Percentiles rank a stretch among this genome's conserved stretches.
Conservation (phyloP, 805 yeast species). For the Saturnispora halmiae region DNA sequence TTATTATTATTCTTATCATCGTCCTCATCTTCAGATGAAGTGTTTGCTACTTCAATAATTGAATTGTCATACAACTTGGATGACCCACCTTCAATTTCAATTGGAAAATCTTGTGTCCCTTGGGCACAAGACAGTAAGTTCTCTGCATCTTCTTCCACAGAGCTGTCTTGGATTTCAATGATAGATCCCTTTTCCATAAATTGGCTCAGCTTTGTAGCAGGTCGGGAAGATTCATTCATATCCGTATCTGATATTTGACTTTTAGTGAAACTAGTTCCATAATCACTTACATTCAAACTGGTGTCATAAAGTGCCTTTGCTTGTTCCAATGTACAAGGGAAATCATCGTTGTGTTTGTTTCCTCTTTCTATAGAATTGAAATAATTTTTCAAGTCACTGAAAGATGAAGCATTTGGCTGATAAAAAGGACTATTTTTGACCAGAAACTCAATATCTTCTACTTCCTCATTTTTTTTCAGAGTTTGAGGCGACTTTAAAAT, state of each 20-base stretch:
- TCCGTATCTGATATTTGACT: not conserved
- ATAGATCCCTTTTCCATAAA: not conserved
- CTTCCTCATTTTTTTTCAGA: not conserved
- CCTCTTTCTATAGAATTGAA: not conserved
- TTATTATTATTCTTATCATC: not conserved
- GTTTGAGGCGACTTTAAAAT: not conserved
- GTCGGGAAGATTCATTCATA: not conserved
- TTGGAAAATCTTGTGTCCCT: slow-evolving; percentile 12
- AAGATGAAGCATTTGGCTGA: not conserved
- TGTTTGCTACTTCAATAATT: slow-evolving; percentile 9
- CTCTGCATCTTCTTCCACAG: slow-evolving; percentile 4
- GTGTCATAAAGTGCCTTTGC: slow-evolving; percentile 9
- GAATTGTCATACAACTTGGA: not conserved
- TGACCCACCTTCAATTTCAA: slow-evolving; percentile 6
- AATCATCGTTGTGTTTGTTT: not conserved
- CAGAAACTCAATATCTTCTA: not conserved
- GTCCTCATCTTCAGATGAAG: slow-evolving; percentile 8
- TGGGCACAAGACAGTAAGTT: not conserved
- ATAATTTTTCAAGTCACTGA: not conserved
- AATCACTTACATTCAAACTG: slow-evolving; percentile 5
- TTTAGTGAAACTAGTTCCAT: not conserved
- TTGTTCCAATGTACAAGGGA: not conserved
- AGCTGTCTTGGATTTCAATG: slow-evolving; percentile 5
- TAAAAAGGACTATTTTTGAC: slow-evolving; percentile 7
- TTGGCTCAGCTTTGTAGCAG: not conserved